These are phyloP conservation scores for Tetrahymena elliotti DNA, from an alignment of 73 alveolate species.

Conservation along the genomic window DNA sequence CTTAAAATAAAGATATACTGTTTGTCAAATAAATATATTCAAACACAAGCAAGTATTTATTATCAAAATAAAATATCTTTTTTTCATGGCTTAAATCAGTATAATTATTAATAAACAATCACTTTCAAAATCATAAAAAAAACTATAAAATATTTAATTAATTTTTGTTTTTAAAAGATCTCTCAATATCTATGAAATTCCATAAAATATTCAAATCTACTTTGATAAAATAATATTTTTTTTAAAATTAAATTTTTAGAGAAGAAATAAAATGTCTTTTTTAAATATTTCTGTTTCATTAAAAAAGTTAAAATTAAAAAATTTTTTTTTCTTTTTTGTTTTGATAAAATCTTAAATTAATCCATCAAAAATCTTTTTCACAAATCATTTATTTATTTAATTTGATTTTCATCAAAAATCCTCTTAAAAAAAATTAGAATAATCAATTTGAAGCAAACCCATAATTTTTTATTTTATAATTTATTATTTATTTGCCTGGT, in stretches of 20 bases:
- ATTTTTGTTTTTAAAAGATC: too few relatives aligned
- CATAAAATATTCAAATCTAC: too few relatives aligned
- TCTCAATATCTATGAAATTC: too few relatives aligned
- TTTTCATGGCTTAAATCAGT: background rate
- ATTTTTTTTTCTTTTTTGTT: too few relatives aligned
- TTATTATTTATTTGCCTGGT: background rate
- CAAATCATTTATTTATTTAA: background rate
- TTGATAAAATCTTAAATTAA: background rate
- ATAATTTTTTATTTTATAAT: background rate
- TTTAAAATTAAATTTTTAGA: too few relatives aligned
- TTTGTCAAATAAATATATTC: background rate
- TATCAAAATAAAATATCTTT: background rate
- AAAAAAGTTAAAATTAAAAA: too few relatives aligned
- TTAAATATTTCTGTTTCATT: too few relatives aligned
- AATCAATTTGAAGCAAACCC: background rate
- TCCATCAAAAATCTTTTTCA: background rate
- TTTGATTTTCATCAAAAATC: background rate
- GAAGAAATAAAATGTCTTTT: too few relatives aligned
- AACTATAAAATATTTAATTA: too few relatives aligned
- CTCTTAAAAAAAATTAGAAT: background rate
- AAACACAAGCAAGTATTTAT: background rate
- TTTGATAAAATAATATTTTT: too few relatives aligned
- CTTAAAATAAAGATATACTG: background rate
- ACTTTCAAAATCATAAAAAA: background rate
- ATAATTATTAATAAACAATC: too few relatives aligned